A percentile compares a stretch with the other conserved stretches of the same genome.
These are phyloP conservation scores for Exobasidium cylindrosporum DNA, from an alignment of 1,284 basidiomycete species.

Conservation along the genomic window DNA sequence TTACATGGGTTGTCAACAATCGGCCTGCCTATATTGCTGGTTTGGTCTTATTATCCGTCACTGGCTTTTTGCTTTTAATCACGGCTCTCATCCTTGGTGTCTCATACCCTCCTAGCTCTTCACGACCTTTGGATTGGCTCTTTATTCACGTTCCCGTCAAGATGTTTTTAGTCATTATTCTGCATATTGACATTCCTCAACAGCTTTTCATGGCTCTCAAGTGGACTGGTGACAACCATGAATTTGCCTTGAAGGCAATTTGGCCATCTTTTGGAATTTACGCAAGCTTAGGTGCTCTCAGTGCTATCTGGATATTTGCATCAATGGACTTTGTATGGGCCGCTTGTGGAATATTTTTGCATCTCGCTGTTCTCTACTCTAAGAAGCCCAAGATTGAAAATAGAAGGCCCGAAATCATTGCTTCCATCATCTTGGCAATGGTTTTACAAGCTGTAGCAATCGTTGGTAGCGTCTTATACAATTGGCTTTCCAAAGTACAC, in stretches of 20 bases:
- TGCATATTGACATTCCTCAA: conserved; percentile 59
- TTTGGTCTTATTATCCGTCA: conserved; percentile 30
- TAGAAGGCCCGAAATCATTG: conserved; percentile 28
- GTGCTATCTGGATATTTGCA: conserved; percentile 46
- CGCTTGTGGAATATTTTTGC: conserved; percentile 35
- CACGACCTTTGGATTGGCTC: conserved; percentile 59
- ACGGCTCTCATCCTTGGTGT: conserved; percentile 37
- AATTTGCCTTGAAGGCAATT: conserved; percentile 24
- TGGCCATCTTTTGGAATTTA: conserved; percentile 43
- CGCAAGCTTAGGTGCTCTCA: conserved; percentile 29
- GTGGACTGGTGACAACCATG: conserved; percentile 50
- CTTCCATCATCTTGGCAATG: conserved; percentile 37
- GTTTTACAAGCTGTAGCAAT: conserved; percentile 31
- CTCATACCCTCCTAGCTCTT: conserved; percentile 50
- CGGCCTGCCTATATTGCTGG: conserved; percentile 33
- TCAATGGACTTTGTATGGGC: conserved; percentile 42
- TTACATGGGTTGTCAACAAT: conserved; percentile 66
- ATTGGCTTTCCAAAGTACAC: conserved; percentile 6
- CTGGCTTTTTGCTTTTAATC: conserved; percentile 35
- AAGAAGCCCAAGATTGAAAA: conserved; percentile 22
- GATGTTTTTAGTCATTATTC: conserved; percentile 59
- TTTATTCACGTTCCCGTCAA: conserved; percentile 60
- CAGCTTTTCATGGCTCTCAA: conserved; percentile 59
- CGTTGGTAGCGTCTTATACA: conserved; percentile 36
- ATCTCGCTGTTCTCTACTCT: conserved; percentile 39